phyloP scores from a whole-genome alignment of 1,284 basidiomycete species.

The Marasmius oreades region DNA sequence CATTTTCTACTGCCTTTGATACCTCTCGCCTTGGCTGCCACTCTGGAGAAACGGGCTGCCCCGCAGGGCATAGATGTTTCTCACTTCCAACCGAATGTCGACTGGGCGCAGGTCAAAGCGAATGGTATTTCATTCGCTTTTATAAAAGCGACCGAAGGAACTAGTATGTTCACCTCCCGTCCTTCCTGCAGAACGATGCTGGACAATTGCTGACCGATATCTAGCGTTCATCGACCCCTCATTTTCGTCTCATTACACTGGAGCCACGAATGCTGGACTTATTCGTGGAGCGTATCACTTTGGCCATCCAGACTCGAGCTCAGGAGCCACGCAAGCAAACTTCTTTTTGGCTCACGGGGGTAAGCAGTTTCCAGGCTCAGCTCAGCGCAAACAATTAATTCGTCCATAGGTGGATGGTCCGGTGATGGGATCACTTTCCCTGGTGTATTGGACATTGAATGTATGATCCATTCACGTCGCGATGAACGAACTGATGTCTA shows the following conservation, averaged over 20 bases:
- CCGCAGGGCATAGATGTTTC: constrained; percentile 58
- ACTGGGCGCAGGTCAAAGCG: constrained; percentile 52
- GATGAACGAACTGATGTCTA: too few relatives aligned
- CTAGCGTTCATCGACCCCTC: constrained; percentile 34
- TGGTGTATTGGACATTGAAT: constrained; percentile 61
- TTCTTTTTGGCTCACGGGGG: constrained; percentile 63
- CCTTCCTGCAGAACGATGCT: neutral
- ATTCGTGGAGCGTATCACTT: constrained; percentile 64
- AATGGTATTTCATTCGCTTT: constrained; percentile 59
- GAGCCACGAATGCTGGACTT: constrained; percentile 51
- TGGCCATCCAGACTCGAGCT: constrained; percentile 48
- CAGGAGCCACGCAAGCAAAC: constrained; percentile 56
- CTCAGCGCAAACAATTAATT: neutral
- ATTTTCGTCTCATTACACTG: constrained; percentile 50
- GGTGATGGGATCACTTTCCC: constrained; percentile 60
- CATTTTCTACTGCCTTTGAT: too few relatives aligned
- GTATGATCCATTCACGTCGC: constrained; percentile 27
- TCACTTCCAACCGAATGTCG: constrained; percentile 45
- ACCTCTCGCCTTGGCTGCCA: constrained; percentile 1
- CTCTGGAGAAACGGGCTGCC: constrained; percentile 30
- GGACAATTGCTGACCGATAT: neutral
- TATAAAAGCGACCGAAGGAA: constrained; percentile 73
- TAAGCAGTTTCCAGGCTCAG: constrained; percentile 17
- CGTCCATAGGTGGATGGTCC: constrained; percentile 48
- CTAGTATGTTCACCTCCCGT: constrained; percentile 29